Percentiles rank a stretch among this genome's conserved stretches.
Conservation (phyloP, 2,329 filamentous ascomycete genomes). For the Aspergillus fructus region DNA sequence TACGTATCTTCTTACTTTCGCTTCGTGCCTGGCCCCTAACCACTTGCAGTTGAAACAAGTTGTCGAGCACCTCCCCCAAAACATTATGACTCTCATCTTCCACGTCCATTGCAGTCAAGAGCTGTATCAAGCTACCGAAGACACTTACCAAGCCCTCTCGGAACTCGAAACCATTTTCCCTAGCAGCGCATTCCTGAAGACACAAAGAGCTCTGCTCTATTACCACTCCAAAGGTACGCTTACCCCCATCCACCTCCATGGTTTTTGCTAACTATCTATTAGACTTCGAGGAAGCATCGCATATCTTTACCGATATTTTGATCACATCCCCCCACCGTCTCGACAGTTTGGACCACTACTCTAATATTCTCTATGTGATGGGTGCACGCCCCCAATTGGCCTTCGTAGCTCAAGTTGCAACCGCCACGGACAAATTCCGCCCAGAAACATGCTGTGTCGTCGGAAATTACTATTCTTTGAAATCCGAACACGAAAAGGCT, state of each 20-base stretch:
- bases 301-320: conserved; percentile 66
- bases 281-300: conserved; percentile 64
- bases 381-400: conserved; percentile 83
- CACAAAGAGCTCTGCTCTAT: conserved; percentile 80
- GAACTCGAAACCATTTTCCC: conserved; percentile 85
- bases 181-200: conserved; percentile 82
- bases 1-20: conserved; percentile 45
- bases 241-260: not conserved
- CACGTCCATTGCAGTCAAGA: conserved; percentile 88
- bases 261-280: conserved; percentile 12
- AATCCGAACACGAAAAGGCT: conserved; percentile 95
- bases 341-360: conserved; percentile 92
- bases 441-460: conserved; percentile 96
- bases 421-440: conserved; percentile 89
- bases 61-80: conserved; percentile 72
- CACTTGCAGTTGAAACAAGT: conserved; percentile 65
- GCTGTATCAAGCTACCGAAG: conserved; percentile 79
- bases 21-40: conserved; percentile 18
- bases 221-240: conserved; percentile 74
- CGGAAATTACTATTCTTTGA: conserved; percentile 93
- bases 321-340: conserved; percentile 68
- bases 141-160: conserved; percentile 71
- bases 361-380: conserved; percentile 95
- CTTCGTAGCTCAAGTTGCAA: conserved; percentile 87
- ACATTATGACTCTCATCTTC: conserved; percentile 92